Conservation (phyloP, 2,329 filamentous ascomycete genomes). For the Verruconis gallopava region DNA sequence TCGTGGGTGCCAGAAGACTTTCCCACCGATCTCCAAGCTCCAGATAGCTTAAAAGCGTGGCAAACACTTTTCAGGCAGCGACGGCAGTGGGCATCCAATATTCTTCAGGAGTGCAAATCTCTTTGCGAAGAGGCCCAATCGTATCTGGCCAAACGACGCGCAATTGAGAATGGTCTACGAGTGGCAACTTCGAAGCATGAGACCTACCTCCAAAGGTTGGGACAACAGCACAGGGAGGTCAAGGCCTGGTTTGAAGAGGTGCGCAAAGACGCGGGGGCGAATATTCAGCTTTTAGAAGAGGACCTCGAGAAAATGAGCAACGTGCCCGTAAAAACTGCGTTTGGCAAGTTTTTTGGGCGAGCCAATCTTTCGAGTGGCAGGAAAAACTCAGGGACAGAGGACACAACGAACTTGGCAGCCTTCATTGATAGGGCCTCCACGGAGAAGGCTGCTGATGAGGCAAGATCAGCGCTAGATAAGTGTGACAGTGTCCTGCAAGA, state of each 20-base stretch:
- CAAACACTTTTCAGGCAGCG: constrained; percentile 72
- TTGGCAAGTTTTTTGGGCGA: constrained; percentile 37
- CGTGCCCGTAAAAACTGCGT: constrained; percentile 51
- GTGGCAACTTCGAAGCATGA: constrained; percentile 80
- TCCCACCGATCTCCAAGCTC: constrained; percentile 72
- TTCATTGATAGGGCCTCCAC: constrained; percentile 65
- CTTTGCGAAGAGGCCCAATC: constrained; percentile 51
- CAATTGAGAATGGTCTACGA: constrained; percentile 67
- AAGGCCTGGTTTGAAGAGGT: constrained; percentile 58
- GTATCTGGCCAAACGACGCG: constrained; percentile 58
- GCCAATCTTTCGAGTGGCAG: constrained; percentile 27
- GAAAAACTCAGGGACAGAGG: constrained; percentile 37
- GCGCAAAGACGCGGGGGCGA: constrained; percentile 51
- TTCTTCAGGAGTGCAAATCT: constrained; percentile 55
- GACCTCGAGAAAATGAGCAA: constrained; percentile 52
- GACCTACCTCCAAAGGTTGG: constrained; percentile 56
- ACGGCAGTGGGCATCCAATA: constrained; percentile 60
- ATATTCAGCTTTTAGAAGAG: constrained; percentile 54
- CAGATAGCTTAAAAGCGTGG: constrained; percentile 77
- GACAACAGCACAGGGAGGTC: constrained; percentile 58
- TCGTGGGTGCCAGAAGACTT: constrained; percentile 46
- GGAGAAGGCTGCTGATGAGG: constrained; percentile 56
- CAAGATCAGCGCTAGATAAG: constrained; percentile 47
- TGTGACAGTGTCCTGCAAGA: constrained; percentile 44
- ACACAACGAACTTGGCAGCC: constrained; percentile 21